Evolutionary conservation across 805 yeast species (phyloP).

Genomic region (Cyberlindnera mycetangii): DNA sequence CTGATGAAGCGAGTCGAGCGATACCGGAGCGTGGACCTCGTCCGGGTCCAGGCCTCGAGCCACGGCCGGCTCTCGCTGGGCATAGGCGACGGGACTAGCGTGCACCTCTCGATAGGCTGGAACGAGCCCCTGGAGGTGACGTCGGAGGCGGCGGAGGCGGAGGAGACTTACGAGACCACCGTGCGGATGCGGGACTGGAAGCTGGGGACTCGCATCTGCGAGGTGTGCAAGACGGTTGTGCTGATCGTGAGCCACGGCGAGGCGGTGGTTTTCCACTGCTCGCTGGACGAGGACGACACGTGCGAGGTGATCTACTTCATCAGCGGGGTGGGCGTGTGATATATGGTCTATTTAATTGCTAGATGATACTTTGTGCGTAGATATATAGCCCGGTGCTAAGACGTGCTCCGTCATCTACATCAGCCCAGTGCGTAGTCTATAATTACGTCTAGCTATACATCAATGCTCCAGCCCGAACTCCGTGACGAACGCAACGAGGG

Average conservation of each 20-base stretch:
- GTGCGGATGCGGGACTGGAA: constrained; percentile 67
- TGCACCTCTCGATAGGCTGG: constrained; percentile 55
- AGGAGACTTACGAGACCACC: constrained; percentile 44
- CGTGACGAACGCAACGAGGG: constrained; percentile 10
- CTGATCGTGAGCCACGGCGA: constrained; percentile 55
- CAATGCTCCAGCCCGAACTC: constrained; percentile 35
- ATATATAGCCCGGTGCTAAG: too few relatives aligned
- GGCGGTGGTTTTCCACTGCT: constrained; percentile 64
- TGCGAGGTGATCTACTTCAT: constrained; percentile 67
- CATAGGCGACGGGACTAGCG: constrained; percentile 51
- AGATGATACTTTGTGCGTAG: too few relatives aligned
- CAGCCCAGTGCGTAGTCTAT: too few relatives aligned
- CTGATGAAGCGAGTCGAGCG: constrained; percentile 64
- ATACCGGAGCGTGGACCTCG: constrained; percentile 49
- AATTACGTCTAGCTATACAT: too few relatives aligned
- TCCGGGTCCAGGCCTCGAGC: constrained; percentile 48
- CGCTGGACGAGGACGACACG: constrained; percentile 59
- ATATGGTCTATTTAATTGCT: too few relatives aligned
- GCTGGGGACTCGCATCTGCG: constrained; percentile 57
- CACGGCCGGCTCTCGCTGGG: constrained; percentile 50
- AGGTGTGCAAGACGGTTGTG: constrained; percentile 57
- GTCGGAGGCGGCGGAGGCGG: constrained; percentile 6
- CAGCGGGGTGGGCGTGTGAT: constrained; percentile 23
- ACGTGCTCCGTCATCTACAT: too few relatives aligned
- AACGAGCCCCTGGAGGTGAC: constrained; percentile 47